Percentiles rank a stretch among this genome's conserved stretches.
Conservation (phyloP, 257 asterid genomes). For the Osmanthus fragrans region DNA sequence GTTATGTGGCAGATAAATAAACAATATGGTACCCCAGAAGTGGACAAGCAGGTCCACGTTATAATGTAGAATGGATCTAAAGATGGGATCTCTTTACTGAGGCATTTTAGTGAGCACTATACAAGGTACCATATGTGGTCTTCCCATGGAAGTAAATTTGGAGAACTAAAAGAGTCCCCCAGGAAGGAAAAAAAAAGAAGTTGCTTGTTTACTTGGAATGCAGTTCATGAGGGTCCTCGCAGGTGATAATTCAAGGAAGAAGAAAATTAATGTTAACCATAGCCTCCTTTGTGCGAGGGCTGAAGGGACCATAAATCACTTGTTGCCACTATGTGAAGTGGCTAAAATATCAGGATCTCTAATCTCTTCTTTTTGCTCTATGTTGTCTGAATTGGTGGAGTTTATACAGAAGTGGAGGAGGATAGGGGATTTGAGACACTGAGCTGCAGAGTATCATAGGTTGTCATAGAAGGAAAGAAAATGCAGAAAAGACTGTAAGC, state of each 20-base stretch:
- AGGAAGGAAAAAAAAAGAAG: no score
- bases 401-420: background rate
- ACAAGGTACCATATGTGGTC: no score
- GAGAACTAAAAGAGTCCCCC: no score
- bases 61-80: no score
- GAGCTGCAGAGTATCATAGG: background rate
- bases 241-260: background rate
- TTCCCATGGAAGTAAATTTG: no score
- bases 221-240: background rate
- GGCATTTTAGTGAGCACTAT: no score
- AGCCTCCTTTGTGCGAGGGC: background rate
- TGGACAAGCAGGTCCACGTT: no score
- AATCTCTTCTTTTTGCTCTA: background rate
- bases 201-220: background rate
- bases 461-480: background rate
- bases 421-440: background rate
- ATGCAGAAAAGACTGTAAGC: constrained; percentile 1
- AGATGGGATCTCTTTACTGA: no score
- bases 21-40: no score
- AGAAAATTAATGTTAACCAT: background rate
- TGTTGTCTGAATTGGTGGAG: background rate
- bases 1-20: no score
- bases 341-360: background rate
- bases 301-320: background rate
- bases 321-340: background rate